Conservation (phyloP, 805 yeast genomes). For the Teunomyces kruisii region DNA sequence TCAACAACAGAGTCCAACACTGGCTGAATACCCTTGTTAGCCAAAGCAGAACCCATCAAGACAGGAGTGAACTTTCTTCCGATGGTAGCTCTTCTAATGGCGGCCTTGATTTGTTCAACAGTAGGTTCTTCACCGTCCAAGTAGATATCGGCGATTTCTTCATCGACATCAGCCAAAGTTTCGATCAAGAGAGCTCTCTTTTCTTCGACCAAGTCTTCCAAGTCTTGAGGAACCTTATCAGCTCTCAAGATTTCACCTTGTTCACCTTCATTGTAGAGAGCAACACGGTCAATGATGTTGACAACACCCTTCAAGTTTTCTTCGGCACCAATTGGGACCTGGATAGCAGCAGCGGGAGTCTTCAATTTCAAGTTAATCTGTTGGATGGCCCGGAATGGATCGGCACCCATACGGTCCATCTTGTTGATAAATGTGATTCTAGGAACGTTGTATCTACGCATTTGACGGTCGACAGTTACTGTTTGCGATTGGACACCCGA, state of each 20-base stretch:
- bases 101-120: conserved; percentile 76
- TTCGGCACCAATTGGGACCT: conserved; percentile 97
- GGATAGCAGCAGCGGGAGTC: conserved; percentile 95
- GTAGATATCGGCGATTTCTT: conserved; percentile 90
- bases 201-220: conserved; percentile 82
- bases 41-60: conserved; percentile 98
- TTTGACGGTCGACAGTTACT: conserved; percentile 97
- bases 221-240: conserved; percentile 72
- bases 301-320: conserved; percentile 83
- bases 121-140: conserved; percentile 90
- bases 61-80: conserved; percentile 98
- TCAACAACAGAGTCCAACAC: conserved; percentile 95
- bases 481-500: conserved; percentile 98
- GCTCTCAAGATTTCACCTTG: conserved; percentile 80
- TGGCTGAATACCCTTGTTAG: conserved; percentile 93
- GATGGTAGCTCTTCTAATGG: conserved; percentile 93
- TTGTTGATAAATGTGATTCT: conserved; percentile 94
- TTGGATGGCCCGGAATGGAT: conserved; percentile 93
- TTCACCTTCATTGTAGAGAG: conserved; percentile 82
- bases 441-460: conserved; percentile 97
- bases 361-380: conserved; percentile 85
- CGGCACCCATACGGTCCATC: conserved; percentile 99
- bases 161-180: conserved; percentile 97
- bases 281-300: conserved; percentile 83
- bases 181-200: conserved; percentile 85